Evolutionary conservation across 225 moss, liverwort and hornwort genomes (phyloP).

Genomic region (Polytrichum commune): DNA sequence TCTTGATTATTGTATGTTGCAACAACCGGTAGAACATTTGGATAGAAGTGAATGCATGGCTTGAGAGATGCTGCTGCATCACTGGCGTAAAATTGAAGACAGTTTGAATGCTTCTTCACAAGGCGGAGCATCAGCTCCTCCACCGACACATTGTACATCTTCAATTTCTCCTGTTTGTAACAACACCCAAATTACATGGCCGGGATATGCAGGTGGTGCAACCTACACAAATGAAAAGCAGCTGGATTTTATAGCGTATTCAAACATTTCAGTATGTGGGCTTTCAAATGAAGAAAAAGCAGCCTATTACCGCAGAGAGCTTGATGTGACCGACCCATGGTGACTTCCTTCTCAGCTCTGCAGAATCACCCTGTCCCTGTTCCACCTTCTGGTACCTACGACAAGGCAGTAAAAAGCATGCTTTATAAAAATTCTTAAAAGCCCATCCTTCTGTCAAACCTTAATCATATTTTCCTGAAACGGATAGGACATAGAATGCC

Average conservation of each 20-base stretch:
- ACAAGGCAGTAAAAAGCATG: constrained; percentile 7
- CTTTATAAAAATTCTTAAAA: constrained; percentile 2
- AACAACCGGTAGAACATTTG: constrained; percentile 17
- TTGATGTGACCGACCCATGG: constrained; percentile 82
- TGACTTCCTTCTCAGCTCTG: constrained; percentile 53
- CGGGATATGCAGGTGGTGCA: too few relatives aligned
- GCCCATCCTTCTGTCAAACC: too few relatives aligned
- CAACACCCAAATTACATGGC: neutral
- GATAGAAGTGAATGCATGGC: constrained; percentile 72
- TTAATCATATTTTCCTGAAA: too few relatives aligned
- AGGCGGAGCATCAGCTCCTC: constrained; percentile 18
- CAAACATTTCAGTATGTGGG: neutral
- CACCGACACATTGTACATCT: constrained; percentile 26
- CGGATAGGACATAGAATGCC: too few relatives aligned
- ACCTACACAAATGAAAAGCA: neutral
- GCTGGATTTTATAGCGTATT: neutral
- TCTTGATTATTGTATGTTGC: constrained; percentile 12
- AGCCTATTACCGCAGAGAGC: constrained; percentile 52
- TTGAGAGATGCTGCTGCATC: constrained; percentile 7
- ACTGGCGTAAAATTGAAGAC: constrained; percentile 25
- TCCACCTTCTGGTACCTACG: constrained; percentile 39
- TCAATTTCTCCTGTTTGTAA: constrained; percentile 44
- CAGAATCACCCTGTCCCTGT: constrained; percentile 15
- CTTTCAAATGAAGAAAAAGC: neutral
- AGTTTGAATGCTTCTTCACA: constrained; percentile 19